A percentile compares a stretch with the other conserved stretches of the same genome.
Evolutionary conservation across 176 grass and related monocot genomes (phyloP).

Genomic region (Raddia distichophylla): DNA sequence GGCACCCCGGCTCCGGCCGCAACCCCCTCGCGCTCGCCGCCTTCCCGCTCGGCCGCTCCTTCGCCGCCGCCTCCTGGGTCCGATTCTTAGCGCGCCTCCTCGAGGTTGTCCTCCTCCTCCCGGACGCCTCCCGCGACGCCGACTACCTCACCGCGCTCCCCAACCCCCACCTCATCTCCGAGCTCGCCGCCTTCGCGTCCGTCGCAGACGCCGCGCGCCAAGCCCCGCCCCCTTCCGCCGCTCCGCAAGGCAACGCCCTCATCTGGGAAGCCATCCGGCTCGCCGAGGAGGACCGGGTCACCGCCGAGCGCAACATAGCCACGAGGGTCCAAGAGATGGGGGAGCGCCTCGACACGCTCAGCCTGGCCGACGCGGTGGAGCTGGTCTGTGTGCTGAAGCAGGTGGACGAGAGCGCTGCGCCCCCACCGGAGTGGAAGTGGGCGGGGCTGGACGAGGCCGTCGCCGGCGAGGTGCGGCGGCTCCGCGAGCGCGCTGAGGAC

Average conservation of each 20-base stretch:
- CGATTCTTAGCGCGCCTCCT: slow-evolving; percentile 79
- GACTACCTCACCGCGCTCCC: slow-evolving; percentile 62
- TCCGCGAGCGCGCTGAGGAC: slow-evolving; percentile 52
- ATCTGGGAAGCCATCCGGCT: slow-evolving; percentile 56
- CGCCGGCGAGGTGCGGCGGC: slow-evolving; percentile 30
- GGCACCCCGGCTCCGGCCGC: slow-evolving; percentile 69
- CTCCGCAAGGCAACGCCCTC: slow-evolving; percentile 45
- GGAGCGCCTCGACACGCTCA: slow-evolving; percentile 65
- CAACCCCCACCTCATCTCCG: slow-evolving; percentile 48
- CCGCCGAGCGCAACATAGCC: slow-evolving; percentile 51
- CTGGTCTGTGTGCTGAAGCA: slow-evolving; percentile 60
- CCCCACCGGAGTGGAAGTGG: slow-evolving; percentile 65
- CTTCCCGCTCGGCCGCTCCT: slow-evolving; percentile 63
- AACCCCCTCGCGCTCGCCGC: slow-evolving; percentile 86
- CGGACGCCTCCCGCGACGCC: slow-evolving; percentile 23
- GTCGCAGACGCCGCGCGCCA: slow-evolving; percentile 53
- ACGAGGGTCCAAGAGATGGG: slow-evolving; percentile 56
- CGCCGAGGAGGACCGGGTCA: slow-evolving; percentile 64
- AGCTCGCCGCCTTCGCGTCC: slow-evolving; percentile 52
- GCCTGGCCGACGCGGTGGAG: slow-evolving; percentile 71
- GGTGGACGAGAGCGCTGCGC: slow-evolving; percentile 43
- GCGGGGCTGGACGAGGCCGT: slow-evolving; percentile 61
- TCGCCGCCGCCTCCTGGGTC: slow-evolving; percentile 69
- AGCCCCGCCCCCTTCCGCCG: slow-evolving; percentile 42
- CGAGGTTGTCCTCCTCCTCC: slow-evolving; percentile 70